phyloP scores from a whole-genome alignment of 2,329 filamentous ascomycete species.

The Cladosporium sp. region DNA sequence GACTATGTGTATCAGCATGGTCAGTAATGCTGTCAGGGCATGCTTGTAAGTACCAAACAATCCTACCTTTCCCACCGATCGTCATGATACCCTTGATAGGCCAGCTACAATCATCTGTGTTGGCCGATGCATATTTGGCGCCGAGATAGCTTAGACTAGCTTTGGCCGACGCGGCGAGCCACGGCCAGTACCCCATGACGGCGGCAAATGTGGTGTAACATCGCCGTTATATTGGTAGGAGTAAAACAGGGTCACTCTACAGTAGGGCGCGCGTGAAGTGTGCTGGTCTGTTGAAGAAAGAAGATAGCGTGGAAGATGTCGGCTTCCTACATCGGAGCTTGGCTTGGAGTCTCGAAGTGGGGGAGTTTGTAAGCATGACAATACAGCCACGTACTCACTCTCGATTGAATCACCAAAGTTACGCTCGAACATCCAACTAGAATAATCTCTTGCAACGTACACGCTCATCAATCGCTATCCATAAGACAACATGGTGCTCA shows the following conservation, averaged over 20 bases:
- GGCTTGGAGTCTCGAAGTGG: conserved; percentile 1
- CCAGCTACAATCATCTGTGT: neutral
- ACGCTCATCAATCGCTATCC: neutral
- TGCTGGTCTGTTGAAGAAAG: no score
- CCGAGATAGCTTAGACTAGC: conserved; percentile 1
- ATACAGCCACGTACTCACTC: conserved; percentile 5
- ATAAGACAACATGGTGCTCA: conserved; percentile 24
- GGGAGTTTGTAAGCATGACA: neutral
- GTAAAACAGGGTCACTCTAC: neutral
- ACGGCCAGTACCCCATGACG: neutral
- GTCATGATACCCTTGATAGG: neutral
- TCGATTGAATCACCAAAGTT: neutral
- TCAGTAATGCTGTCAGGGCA: neutral
- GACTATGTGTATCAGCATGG: neutral
- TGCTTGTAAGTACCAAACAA: neutral
- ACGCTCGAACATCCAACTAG: neutral
- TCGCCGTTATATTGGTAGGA: neutral
- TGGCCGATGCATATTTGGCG: neutral
- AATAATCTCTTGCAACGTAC: neutral
- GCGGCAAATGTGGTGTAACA: neutral
- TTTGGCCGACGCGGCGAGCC: neutral
- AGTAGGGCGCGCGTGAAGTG: neutral
- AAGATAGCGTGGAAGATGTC: neutral
- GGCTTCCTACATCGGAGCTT: conserved; percentile 4
- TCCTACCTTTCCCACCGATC: neutral